Percentiles rank a stretch among this genome's conserved stretches.
These are phyloP conservation scores for Gillenia trifoliata DNA, from an alignment of 306 rosid species.

Conservation along the genomic window DNA sequence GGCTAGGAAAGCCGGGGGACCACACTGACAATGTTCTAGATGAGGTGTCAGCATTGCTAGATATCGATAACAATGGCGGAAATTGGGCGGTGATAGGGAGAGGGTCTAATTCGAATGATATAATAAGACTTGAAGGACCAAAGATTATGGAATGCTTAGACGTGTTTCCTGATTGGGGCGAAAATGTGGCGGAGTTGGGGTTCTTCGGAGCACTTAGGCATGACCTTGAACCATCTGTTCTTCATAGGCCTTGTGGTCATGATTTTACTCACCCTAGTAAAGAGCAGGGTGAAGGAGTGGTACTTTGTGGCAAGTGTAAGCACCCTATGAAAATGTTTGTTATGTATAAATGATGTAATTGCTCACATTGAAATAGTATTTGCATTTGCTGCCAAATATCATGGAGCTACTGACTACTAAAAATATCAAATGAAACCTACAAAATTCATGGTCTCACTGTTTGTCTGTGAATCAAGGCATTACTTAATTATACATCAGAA, in stretches of 20 bases:
- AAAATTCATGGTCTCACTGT: not conserved
- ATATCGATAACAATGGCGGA: constrained; percentile 25
- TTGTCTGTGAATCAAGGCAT: no score
- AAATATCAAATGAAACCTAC: not conserved
- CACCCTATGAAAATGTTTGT: constrained; percentile 42
- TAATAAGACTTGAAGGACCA: constrained; percentile 37
- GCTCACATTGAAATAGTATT: not conserved
- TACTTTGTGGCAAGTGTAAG: constrained; percentile 43
- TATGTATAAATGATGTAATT: constrained; percentile 23
- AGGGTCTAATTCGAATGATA: constrained; percentile 30
- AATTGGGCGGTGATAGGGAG: constrained; percentile 56
- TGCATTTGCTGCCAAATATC: not conserved
- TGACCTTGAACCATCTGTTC: constrained; percentile 23
- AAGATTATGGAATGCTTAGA: constrained; percentile 32
- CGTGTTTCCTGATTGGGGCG: constrained; percentile 19
- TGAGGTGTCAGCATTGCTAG: constrained; percentile 40
- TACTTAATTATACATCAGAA: no score
- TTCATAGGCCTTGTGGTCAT: constrained; percentile 33
- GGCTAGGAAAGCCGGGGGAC: constrained; percentile 17
- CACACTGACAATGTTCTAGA: constrained; percentile 26
- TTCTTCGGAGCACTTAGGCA: constrained; percentile 26
- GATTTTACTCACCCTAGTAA: constrained; percentile 22
- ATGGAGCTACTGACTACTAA: not conserved
- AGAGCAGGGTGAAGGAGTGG: constrained; percentile 23
- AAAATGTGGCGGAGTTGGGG: constrained; percentile 26